A percentile compares a stretch with the other conserved stretches of the same genome.
These are phyloP conservation scores for Penicillium sp. DNA, from an alignment of 2,329 filamentous ascomycete species.

Conservation along the genomic window DNA sequence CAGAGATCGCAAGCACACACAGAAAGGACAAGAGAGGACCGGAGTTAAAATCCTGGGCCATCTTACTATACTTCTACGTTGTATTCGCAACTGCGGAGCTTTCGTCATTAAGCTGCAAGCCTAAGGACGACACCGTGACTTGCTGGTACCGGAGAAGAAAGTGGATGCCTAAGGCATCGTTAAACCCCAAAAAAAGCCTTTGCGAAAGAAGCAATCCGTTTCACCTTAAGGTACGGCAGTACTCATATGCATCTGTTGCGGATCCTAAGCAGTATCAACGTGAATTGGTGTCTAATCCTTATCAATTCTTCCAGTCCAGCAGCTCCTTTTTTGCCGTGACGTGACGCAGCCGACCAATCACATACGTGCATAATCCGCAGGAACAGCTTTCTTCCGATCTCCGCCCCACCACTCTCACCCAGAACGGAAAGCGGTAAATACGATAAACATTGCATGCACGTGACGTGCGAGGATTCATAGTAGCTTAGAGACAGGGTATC, in stretches of 20 bases:
- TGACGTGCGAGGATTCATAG: slow-evolving; percentile 10
- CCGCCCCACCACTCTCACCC: not conserved
- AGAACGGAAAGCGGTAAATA: slow-evolving; percentile 14
- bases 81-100: slow-evolving; percentile 18
- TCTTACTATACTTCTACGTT: slow-evolving; percentile 13
- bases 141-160: slow-evolving; percentile 12
- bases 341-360: slow-evolving; percentile 9
- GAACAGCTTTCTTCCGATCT: not conserved
- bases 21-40: not conserved
- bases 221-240: slow-evolving; percentile 13
- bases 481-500: not conserved
- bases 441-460: slow-evolving; percentile 6
- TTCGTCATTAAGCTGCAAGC: slow-evolving; percentile 17
- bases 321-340: slow-evolving; percentile 8
- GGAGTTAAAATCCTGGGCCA: slow-evolving; percentile 9
- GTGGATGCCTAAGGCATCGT: slow-evolving; percentile 22
- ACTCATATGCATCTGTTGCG: slow-evolving; percentile 5
- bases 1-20: slow-evolving; percentile 4
- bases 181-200: slow-evolving; percentile 1
- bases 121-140: slow-evolving; percentile 20
- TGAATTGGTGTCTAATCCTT: slow-evolving; percentile 15
- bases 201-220: slow-evolving; percentile 1
- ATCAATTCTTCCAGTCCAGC: slow-evolving; percentile 12
- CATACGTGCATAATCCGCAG: not conserved
- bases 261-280: slow-evolving; percentile 12